Conservation (phyloP, 2,329 filamentous ascomycete genomes). For the Colletotrichum sp. region DNA sequence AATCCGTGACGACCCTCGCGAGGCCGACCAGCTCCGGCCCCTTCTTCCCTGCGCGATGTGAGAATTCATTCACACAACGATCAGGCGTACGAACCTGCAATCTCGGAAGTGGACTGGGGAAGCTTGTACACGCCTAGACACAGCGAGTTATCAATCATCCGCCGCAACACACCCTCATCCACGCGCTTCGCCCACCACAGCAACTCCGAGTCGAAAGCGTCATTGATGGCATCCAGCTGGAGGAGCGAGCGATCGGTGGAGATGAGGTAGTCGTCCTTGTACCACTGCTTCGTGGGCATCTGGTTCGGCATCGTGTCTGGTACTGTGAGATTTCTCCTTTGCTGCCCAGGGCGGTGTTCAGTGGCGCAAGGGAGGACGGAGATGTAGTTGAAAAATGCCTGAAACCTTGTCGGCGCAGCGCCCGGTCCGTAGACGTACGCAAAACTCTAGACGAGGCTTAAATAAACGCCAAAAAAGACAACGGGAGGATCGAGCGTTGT, state of each 20-base stretch:
- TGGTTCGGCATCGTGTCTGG: constrained; percentile 17
- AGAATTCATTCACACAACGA: background rate
- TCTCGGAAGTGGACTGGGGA: constrained; percentile 32
- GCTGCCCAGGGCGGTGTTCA: background rate
- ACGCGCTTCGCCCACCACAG: constrained; percentile 66
- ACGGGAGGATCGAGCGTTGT: background rate
- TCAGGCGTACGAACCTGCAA: constrained; percentile 30
- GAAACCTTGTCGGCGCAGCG: background rate
- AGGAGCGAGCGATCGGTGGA: constrained; percentile 65
- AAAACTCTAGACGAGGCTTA: background rate
- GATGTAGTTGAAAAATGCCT: background rate
- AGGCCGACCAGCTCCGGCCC: constrained; percentile 43
- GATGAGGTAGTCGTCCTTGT: constrained; percentile 60
- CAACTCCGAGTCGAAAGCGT: constrained; percentile 59
- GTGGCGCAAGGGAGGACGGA: background rate
- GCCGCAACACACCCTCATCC: constrained; percentile 50
- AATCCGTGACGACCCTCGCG: constrained; percentile 29
- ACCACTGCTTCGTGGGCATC: constrained; percentile 46
- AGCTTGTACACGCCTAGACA: constrained; percentile 62
- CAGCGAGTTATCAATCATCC: constrained; percentile 61
- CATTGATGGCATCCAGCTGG: constrained; percentile 58
- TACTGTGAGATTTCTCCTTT: background rate
- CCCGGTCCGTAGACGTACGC: background rate
- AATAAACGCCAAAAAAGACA: background rate
- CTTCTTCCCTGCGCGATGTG: constrained; percentile 11